Evolutionary conservation across 129 eudicot species (phyloP).

Genomic region (Pulicaria dysenterica): DNA sequence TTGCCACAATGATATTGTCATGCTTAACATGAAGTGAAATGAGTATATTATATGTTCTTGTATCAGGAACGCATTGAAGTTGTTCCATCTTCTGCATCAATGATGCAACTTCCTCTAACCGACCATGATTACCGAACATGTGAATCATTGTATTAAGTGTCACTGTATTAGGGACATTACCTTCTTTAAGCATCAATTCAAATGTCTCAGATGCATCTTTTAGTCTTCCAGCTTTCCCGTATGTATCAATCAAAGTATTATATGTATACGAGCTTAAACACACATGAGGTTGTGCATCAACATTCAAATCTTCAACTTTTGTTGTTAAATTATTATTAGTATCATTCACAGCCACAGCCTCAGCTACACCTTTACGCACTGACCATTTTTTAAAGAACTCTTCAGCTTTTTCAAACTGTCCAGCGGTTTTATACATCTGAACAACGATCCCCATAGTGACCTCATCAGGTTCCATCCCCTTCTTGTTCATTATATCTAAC

Average conservation of each 20-base stretch:
- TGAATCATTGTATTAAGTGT: conserved; percentile 95
- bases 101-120: conserved; percentile 57
- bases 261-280: conserved; percentile 64
- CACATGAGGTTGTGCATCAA: conserved; percentile 33
- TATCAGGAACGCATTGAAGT: conserved; percentile 66
- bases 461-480: conserved; percentile 79
- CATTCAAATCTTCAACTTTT: conserved; percentile 6
- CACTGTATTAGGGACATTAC: conserved; percentile 66
- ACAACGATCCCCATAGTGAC: conserved; percentile 78
- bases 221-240: conserved; percentile 79
- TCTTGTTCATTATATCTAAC: conserved; percentile 67
- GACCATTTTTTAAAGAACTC: conserved; percentile 83
- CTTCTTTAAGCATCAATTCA: conserved; percentile 61
- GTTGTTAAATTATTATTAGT: background rate
- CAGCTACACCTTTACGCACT: conserved; percentile 22
- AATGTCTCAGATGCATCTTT: conserved; percentile 68
- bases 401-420: conserved; percentile 73
- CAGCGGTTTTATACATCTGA: conserved; percentile 78
- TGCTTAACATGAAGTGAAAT: conserved; percentile 78
- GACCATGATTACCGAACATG: conserved; percentile 72
- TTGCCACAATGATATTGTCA: conserved; percentile 59
- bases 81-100: conserved; percentile 73
- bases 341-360: conserved; percentile 13
- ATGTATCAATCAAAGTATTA: conserved; percentile 83
- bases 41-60: conserved; percentile 85